A percentile compares a stretch with the other conserved stretches of the same genome.
These are phyloP conservation scores for Phytopythium montanum DNA, from an alignment of 352 stramenopile genomes.

Conservation along the genomic window DNA sequence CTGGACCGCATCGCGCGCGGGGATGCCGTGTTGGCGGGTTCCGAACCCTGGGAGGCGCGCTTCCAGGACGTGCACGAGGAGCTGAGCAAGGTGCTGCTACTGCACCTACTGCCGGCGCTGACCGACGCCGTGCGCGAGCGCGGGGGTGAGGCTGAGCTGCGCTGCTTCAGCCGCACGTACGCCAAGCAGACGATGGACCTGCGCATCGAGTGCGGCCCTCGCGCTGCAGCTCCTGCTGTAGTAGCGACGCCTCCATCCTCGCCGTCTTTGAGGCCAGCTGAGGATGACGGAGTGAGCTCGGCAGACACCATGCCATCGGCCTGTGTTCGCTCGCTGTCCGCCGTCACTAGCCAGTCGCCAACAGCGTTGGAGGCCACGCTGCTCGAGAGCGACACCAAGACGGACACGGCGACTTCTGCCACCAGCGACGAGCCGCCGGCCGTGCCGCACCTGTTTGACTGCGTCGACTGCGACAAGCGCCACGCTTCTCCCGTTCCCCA, in stretches of 20 bases:
- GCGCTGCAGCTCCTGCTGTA: background rate
- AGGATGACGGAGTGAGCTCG: constrained; percentile 1
- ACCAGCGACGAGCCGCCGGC: constrained; percentile 14
- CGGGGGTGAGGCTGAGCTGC: constrained; percentile 16
- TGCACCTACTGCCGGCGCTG: constrained; percentile 51
- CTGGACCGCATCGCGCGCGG: constrained; percentile 22
- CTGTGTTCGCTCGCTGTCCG: constrained; percentile 14
- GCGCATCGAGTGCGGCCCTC: constrained; percentile 27
- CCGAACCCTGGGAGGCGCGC: constrained; percentile 25
- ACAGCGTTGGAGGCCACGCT: background rate
- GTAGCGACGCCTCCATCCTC: background rate
- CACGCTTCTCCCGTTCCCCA: constrained; percentile 34
- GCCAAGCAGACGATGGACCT: constrained; percentile 60
- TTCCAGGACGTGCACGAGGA: constrained; percentile 55
- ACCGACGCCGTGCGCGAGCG: constrained; percentile 23
- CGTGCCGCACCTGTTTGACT: constrained; percentile 58
- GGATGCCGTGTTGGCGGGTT: constrained; percentile 3
- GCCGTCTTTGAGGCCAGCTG: background rate
- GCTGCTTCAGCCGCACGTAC: constrained; percentile 59
- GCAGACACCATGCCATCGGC: constrained; percentile 8
- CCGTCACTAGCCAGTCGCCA: background rate
- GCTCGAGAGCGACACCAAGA: background rate
- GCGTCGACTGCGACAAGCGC: constrained; percentile 44
- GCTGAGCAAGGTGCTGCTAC: constrained; percentile 47
- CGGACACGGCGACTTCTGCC: background rate